phyloP scores from a whole-genome alignment of 495 filamentous ascomycete species.

The Daldinia loculata region DNA sequence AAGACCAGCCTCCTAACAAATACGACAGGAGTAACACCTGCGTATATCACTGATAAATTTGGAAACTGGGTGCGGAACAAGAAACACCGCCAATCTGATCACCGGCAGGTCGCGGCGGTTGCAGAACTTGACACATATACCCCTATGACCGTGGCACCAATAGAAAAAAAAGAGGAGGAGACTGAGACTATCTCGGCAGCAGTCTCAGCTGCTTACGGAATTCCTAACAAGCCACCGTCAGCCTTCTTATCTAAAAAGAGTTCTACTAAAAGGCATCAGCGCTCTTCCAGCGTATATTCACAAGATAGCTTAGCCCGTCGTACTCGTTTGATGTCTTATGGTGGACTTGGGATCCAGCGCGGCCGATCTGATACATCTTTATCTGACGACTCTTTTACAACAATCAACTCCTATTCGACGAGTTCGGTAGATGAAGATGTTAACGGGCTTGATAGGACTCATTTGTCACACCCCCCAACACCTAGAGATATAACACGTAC shows the following conservation, averaged over 20 bases:
- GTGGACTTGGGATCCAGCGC: constrained; percentile 9
- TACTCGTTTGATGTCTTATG: constrained; percentile 16
- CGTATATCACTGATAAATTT: constrained; percentile 55
- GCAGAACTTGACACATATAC: constrained; percentile 50
- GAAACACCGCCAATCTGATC: constrained; percentile 32
- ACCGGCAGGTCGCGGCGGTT: constrained; percentile 23
- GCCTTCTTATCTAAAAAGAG: constrained; percentile 32
- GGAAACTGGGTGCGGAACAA: constrained; percentile 57
- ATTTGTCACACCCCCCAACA: constrained; percentile 52
- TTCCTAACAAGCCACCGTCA: constrained; percentile 25
- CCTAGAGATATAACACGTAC: constrained; percentile 51
- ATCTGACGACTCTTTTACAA: constrained; percentile 47
- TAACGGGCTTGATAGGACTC: constrained; percentile 22
- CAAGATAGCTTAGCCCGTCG: constrained; percentile 30
- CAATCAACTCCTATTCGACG: constrained; percentile 41
- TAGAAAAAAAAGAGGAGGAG: constrained; percentile 49
- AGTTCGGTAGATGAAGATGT: constrained; percentile 36
- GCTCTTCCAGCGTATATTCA: constrained; percentile 45
- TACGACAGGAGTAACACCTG: constrained; percentile 56
- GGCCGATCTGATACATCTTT: constrained; percentile 31
- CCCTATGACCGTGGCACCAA: constrained; percentile 52
- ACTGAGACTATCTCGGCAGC: constrained; percentile 42
- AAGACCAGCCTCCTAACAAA: constrained; percentile 56
- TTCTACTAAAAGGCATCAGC: constrained; percentile 12
- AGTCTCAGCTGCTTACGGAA: constrained; percentile 28